These are phyloP conservation scores for Begonia loranthoides DNA, from an alignment of 306 rosid genomes.

Conservation along the genomic window DNA sequence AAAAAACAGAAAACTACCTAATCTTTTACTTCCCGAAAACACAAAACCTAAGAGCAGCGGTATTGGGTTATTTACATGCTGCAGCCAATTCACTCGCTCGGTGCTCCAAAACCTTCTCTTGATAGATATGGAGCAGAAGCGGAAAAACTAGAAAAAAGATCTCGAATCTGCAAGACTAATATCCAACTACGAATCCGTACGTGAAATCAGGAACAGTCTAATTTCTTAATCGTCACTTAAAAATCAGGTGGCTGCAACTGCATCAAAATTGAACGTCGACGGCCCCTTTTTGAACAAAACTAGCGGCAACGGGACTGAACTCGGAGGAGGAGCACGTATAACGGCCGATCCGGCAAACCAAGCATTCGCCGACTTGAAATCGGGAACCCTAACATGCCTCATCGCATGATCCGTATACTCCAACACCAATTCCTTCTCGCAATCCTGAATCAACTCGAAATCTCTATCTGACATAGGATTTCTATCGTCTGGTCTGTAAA, in stretches of 20 bases:
- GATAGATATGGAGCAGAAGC: too few species aligned
- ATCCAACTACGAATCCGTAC: too few species aligned
- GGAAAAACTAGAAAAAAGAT: too few species aligned
- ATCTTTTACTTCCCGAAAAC: too few species aligned
- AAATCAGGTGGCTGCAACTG: slow-evolving; percentile 47
- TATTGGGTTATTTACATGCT: too few species aligned
- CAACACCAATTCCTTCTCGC: slow-evolving; percentile 15
- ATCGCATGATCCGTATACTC: slow-evolving; percentile 48
- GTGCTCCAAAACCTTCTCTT: too few species aligned
- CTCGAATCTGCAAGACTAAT: too few species aligned
- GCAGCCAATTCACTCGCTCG: too few species aligned
- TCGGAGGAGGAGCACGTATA: slow-evolving; percentile 48
- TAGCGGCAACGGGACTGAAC: slow-evolving; percentile 57
- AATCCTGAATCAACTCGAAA: slow-evolving; percentile 8
- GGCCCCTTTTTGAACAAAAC: slow-evolving; percentile 38
- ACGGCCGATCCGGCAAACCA: slow-evolving; percentile 50
- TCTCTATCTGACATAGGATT: background rate
- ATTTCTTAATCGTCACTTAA: too few species aligned
- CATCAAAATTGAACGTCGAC: slow-evolving; percentile 38
- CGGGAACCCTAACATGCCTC: slow-evolving; percentile 43
- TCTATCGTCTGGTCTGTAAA: slow-evolving; percentile 14
- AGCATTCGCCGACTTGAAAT: slow-evolving; percentile 23
- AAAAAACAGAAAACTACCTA: too few species aligned
- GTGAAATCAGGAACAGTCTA: too few species aligned
- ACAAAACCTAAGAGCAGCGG: too few species aligned